Evolutionary conservation across 352 stramenopile species (phyloP).

Genomic region (Albugo candida): DNA sequence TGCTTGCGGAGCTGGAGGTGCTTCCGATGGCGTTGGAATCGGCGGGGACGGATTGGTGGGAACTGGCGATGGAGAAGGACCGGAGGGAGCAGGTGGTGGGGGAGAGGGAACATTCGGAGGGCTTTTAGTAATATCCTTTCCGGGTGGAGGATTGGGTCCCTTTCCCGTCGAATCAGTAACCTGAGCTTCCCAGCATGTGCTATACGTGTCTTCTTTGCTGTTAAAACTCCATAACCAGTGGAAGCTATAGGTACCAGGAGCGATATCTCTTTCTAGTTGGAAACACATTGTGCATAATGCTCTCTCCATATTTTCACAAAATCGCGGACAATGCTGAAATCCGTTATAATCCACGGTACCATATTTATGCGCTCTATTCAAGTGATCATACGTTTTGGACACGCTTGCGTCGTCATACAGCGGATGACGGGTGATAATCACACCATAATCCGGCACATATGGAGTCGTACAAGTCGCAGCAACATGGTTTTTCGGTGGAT

Average conservation of each 20-base stretch:
- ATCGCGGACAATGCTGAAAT: constrained; percentile 22
- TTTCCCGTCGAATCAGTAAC: too few relatives aligned
- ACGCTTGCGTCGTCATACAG: constrained; percentile 6
- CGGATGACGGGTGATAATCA: constrained; percentile 11
- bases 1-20: too few relatives aligned
- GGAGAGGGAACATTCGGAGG: too few relatives aligned
- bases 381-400: constrained; percentile 7
- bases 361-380: constrained; percentile 11
- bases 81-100: too few relatives aligned
- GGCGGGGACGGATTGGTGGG: too few relatives aligned
- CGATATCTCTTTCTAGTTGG: constrained; percentile 16
- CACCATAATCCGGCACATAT: constrained; percentile 14
- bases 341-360: constrained; percentile 19
- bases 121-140: too few relatives aligned
- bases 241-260: constrained; percentile 19
- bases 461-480: constrained; percentile 13
- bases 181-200: constrained; percentile 11
- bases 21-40: too few relatives aligned
- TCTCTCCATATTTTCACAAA: constrained; percentile 14
- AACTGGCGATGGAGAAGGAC: too few relatives aligned
- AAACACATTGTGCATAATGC: constrained; percentile 25
- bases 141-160: too few relatives aligned
- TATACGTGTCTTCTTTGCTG: constrained; percentile 10
- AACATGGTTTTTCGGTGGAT: constrained; percentile 24
- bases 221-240: constrained; percentile 20